A percentile compares a stretch with the other conserved stretches of the same genome.
These are phyloP conservation scores for Erodium texanum DNA, from an alignment of 441 rosid genomes.

Conservation along the genomic window DNA sequence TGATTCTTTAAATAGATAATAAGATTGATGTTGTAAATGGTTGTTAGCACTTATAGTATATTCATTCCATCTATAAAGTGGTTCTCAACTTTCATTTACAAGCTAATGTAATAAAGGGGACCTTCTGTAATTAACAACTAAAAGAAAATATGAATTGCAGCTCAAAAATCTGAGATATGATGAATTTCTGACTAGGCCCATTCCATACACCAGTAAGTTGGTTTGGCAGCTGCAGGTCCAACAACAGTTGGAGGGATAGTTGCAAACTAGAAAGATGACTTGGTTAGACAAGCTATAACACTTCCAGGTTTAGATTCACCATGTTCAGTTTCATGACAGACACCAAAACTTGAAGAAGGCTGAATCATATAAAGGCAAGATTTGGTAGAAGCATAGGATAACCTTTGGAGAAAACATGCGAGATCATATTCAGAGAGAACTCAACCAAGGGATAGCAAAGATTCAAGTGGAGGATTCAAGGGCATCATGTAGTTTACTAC, in stretches of 20 bases:
- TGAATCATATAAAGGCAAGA: neutral
- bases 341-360: neutral
- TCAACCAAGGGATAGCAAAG: neutral
- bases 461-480: neutral
- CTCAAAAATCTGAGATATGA: neutral
- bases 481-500: neutral
- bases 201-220: neutral
- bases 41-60: too few relatives aligned
- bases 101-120: neutral
- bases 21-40: too few relatives aligned
- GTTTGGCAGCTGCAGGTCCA: constrained; percentile 5
- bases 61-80: neutral
- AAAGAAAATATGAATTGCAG: neutral
- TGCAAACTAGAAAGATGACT: neutral
- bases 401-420: neutral
- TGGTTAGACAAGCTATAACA: neutral
- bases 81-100: neutral
- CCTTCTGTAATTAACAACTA: neutral
- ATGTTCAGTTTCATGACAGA: neutral
- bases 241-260: neutral
- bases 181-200: neutral
- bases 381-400: neutral
- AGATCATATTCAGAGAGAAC: neutral
- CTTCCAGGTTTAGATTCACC: constrained; percentile 5
- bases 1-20: too few relatives aligned